Evolutionary conservation across 164 flowering plant species (phyloP).

Genomic region (Tetracentron sinense): DNA sequence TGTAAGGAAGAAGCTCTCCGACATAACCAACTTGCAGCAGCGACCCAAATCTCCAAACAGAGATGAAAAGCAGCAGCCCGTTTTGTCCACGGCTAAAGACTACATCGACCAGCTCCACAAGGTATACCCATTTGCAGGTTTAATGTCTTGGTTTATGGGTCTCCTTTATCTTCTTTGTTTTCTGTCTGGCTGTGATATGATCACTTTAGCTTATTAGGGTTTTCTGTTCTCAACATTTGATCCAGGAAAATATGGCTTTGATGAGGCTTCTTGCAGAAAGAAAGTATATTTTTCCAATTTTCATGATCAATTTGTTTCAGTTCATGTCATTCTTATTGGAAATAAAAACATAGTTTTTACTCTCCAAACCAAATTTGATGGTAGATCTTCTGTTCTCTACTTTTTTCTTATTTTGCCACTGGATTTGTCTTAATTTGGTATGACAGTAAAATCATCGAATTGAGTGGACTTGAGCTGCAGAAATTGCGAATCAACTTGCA

Average conservation of each 20-base stretch:
- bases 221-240: constrained; percentile 13
- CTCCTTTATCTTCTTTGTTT: neutral
- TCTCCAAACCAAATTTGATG: neutral
- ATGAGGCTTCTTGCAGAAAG: constrained; percentile 54
- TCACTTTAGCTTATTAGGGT: constrained; percentile 2
- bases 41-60: constrained; percentile 16
- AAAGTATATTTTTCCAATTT: constrained; percentile 55
- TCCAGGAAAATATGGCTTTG: constrained; percentile 59
- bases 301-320: constrained; percentile 1
- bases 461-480: constrained; percentile 42
- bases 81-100: constrained; percentile 21
- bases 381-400: neutral
- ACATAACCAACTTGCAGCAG: constrained; percentile 51
- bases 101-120: constrained; percentile 45
- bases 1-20: constrained; percentile 51
- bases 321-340: neutral
- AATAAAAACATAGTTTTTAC: neutral
- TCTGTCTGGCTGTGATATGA: neutral
- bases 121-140: constrained; percentile 28
- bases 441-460: constrained; percentile 52
- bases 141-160: neutral
- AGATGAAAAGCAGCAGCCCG: constrained; percentile 19
- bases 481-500: constrained; percentile 43
- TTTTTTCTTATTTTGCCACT: constrained; percentile 3
- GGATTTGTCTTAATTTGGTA: constrained; percentile 11